Evolutionary conservation across 202 grass and related monocot species (phyloP), one percentile per base, ranked within the genome.

Genomic region (Bolboschoenoplectus hybrid): DNA sequence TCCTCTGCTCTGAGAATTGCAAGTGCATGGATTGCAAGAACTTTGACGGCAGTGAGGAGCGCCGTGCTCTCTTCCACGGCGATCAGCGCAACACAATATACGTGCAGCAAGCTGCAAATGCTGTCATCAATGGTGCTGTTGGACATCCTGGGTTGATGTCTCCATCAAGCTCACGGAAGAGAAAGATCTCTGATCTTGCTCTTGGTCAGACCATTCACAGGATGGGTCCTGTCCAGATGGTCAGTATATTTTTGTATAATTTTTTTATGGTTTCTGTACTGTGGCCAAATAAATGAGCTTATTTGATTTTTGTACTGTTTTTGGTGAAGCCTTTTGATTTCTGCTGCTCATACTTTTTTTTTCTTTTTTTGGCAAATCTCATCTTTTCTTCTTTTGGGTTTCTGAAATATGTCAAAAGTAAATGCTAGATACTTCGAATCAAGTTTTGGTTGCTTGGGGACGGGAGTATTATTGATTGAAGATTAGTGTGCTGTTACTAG

Each of bases 11-110:
- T 44, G 97, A 98, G 68, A 98, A 98, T 86, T 98, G 97, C 88
- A 98, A 98, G 75, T 98, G 97, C 83, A 90, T 96, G 90, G 97
- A 98, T 87, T 98, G 97, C 90, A 95, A 96, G 86, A 98, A 98
- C 71, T 96, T 91, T 65, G 97, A 98, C 56, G 93, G 91, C 14
- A 94, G 89, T 56, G 97, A 96, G 86, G 97, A 96, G 82, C 92
- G 97, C 80, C 92, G 84, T 82, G 41, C 88, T 82, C 57, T 98
- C 88, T 91, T 81, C 51, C 88, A 87, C 62, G 86, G 92, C 26
- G 92, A 98, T 81, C 86, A 93, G 41, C 90, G 86, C 85, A 94
- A 82, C 86, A 63, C 66, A 65, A 44, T 92, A 79, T 93, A 94
- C 81, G 91, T 95, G 88, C 97, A 99, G 76, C 93, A 99, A 51